Conservation (phyloP, 371 early-diverging fungal genomes). For the Rhizopus microsporus region DNA sequence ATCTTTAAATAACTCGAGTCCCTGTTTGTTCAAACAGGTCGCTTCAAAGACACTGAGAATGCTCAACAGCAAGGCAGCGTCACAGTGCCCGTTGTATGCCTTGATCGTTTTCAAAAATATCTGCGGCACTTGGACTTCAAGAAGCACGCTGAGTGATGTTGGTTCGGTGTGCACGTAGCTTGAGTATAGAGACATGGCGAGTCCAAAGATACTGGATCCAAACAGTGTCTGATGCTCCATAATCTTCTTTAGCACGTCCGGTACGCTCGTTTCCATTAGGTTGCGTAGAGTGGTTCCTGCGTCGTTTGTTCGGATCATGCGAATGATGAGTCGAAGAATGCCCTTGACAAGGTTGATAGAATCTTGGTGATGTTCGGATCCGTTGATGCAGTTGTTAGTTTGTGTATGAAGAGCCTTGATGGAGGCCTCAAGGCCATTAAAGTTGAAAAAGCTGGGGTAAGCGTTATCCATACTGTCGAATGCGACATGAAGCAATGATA, state of each 20-base stretch:
- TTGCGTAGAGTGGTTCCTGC: constrained; percentile 89
- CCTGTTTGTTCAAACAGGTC: constrained; percentile 85
- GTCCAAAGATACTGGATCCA: constrained; percentile 70
- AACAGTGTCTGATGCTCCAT: constrained; percentile 73
- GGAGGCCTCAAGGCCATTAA: constrained; percentile 77
- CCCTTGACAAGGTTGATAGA: constrained; percentile 65
- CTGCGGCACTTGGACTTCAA: constrained; percentile 86
- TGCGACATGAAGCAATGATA: constrained; percentile 77
- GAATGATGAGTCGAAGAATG: constrained; percentile 87
- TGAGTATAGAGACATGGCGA: constrained; percentile 87
- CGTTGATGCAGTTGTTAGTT: constrained; percentile 45
- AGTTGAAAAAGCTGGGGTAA: constrained; percentile 76
- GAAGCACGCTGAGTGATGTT: constrained; percentile 84
- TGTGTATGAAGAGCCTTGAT: constrained; percentile 74
- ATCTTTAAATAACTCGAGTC: constrained; percentile 78
- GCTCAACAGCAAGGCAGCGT: constrained; percentile 69
- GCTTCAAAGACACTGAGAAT: constrained; percentile 95
- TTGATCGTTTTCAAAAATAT: constrained; percentile 71
- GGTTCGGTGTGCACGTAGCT: constrained; percentile 97
- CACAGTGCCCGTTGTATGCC: constrained; percentile 62
- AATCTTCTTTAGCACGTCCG: constrained; percentile 68
- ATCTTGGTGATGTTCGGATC: constrained; percentile 1
- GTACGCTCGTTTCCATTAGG: constrained; percentile 87
- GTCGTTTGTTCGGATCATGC: constrained; percentile 89
- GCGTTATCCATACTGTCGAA: constrained; percentile 73